Evolutionary conservation across 257 asterid species (phyloP).

Genomic region (Solanum piurae): DNA sequence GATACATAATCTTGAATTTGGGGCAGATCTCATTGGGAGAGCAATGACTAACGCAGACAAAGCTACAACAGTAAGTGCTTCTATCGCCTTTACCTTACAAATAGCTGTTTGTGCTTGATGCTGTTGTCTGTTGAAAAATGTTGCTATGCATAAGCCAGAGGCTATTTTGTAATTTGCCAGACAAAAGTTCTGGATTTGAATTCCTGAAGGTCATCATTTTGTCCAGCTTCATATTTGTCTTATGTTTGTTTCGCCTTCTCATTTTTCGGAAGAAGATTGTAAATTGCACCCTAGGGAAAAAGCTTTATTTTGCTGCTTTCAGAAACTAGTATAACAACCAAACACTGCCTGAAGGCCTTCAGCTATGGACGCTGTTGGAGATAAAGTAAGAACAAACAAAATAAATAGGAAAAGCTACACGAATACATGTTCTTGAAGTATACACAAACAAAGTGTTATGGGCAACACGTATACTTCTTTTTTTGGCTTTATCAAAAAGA

Average conservation of each 20-base stretch:
- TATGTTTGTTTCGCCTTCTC: background rate
- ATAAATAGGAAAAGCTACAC: background rate
- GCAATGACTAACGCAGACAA: conserved; percentile 73
- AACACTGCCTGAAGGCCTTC: background rate
- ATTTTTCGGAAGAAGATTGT: background rate
- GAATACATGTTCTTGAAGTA: background rate
- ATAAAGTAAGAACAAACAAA: background rate
- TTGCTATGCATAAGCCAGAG: background rate
- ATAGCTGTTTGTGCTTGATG: background rate
- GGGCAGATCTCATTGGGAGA: conserved; percentile 65
- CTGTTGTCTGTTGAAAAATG: background rate
- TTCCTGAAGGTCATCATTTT: background rate
- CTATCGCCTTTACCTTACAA: background rate
- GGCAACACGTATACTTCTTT: background rate
- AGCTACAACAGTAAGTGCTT: conserved; percentile 78
- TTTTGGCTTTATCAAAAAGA: background rate
- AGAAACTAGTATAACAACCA: background rate
- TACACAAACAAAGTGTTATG: background rate
- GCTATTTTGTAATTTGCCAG: background rate
- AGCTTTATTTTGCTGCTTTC: background rate
- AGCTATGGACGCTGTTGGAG: background rate
- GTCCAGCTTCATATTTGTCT: background rate
- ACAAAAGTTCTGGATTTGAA: background rate
- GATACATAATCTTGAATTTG: conserved; percentile 96
- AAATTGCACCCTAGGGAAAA: background rate